Evolutionary conservation across 306 rosid species (phyloP), one percentile per base, ranked within the genome.

Genomic region (Lathyrus sativus): DNA sequence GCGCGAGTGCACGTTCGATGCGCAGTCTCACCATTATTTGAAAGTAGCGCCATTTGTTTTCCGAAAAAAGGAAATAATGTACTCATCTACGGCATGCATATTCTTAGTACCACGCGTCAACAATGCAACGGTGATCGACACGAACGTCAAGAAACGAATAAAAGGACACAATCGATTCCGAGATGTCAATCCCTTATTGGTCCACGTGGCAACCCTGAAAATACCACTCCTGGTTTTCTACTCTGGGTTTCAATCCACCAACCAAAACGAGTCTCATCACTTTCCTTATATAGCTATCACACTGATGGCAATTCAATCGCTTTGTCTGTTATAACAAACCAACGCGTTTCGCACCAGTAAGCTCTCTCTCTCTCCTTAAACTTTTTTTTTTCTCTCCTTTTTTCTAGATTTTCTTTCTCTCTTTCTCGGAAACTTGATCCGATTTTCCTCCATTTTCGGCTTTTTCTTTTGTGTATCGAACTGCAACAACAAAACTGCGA

Each of bases 211-310:
- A 33, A 0, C 0, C 6, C 3, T 7, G 0, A 0, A 1, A 37
- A 86, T 78, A 74, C 90, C 79, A 33, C 35, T 7, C 2, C 64
- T 37, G 73, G 85, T 82, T 80, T 83, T 72, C 1, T 0, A 26
- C 58, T 7, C 8, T 22, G 31, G 72, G 84, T 80, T 87, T 85
- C 29, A 14, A 7, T 38, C 13, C 67, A 49, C 75, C 65, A 33
- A 14, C 49, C 24, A 15, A 74, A 65, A 71, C 70, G 57, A 51
- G 80, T 60, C 45, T 78, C 77, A 15, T 69, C 77, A 73, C 89
- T 81, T 91, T 88, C 96, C 97, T 76, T 85, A 84, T 80, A 82
- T 87, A 84, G 96, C 59, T 70, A 67, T 65, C 53, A 56, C 77
- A 66, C 76, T 76, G 71, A 78, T 81, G 87, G 53, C 73, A 79